Base-by-base conservation (phyloP, 805 yeast genomes). In the Kuraishia hungarica region DNA sequence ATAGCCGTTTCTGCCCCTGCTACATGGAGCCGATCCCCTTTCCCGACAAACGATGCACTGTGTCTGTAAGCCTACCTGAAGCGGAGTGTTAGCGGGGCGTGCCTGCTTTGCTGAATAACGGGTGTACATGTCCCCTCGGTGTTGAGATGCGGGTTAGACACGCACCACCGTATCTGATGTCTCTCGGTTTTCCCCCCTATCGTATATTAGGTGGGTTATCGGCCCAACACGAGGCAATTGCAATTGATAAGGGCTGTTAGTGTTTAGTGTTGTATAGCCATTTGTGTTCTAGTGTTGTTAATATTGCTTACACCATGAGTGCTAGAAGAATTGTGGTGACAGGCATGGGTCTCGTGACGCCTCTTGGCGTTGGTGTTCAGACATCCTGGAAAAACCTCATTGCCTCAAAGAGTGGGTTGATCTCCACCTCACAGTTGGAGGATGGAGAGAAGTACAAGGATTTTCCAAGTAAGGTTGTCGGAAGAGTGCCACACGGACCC, bases 331-430 rank as follows among this genome's bases (percentile, higher is more conserved):
- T 93, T 0, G 97, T 93, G 0, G 86, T 93, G 1, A 94, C 99
- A 0, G 99, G 99, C 0, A 66, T 94, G 7, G 98, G 98, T 0
- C 71, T 88, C 26, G 80, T 92, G 1, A 82, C 94, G 0, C 99
- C 99, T 0, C 71, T 94, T 2, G 98, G 97, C 0, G 82, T 83
- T 5, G 92, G 91, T 0, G 78, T 75, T 2, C 62, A 62, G 17
- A 67, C 66, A 15, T 69, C 81, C 2, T 88, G 93, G 92, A 53
- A 65, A 1, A 73, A 72, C 19, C 67, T 87, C 5, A 62, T 87
- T 1, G 69, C 70, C 0, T 75, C 81, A 0, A 67, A 76, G 55
- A 78, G 86, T 19, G 93, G 94, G 0, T 63, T 87, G 2, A 70
- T 81, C 1, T 79, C 88, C 4, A 83, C 90, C 1, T 60, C 70